A percentile compares a stretch with the other conserved stretches of the same genome.
Conservation (phyloP, 805 yeast genomes). For the Cyberlindnera sargentensis region DNA sequence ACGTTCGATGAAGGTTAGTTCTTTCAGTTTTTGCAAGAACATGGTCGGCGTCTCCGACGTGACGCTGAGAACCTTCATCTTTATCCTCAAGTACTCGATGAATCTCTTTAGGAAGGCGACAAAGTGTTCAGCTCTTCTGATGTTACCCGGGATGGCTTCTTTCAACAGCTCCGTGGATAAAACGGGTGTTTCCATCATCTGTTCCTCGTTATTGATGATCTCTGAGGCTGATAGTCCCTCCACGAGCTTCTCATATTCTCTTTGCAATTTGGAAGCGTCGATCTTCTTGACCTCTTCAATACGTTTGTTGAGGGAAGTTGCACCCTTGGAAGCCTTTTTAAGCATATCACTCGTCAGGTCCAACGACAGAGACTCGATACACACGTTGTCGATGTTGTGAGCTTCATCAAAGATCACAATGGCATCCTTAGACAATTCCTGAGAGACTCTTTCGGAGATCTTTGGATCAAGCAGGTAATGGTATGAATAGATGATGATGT, state of each 20-base stretch:
- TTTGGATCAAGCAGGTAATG: conserved; percentile 96
- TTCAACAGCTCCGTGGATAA: conserved; percentile 76
- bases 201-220: conserved; percentile 51
- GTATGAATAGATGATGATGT: conserved; percentile 90
- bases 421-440: conserved; percentile 84
- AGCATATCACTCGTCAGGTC: conserved; percentile 89
- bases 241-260: conserved; percentile 87
- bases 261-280: conserved; percentile 78
- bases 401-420: conserved; percentile 98
- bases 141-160: conserved; percentile 97
- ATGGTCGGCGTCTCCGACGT: conserved; percentile 97
- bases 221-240: conserved; percentile 85
- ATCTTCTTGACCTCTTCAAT: conserved; percentile 79
- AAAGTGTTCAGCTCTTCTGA: conserved; percentile 94
- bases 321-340: conserved; percentile 83
- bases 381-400: conserved; percentile 96
- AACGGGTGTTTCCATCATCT: conserved; percentile 81
- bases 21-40: conserved; percentile 87
- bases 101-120: conserved; percentile 88
- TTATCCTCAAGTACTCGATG: conserved; percentile 88
- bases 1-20: conserved; percentile 83
- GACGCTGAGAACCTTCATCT: conserved; percentile 97
- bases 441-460: conserved; percentile 91
- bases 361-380: conserved; percentile 89
- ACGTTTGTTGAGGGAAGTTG: conserved; percentile 64